Base-by-base conservation (phyloP, 2,329 filamentous ascomycete species). In the Fusarium chuoi region DNA sequence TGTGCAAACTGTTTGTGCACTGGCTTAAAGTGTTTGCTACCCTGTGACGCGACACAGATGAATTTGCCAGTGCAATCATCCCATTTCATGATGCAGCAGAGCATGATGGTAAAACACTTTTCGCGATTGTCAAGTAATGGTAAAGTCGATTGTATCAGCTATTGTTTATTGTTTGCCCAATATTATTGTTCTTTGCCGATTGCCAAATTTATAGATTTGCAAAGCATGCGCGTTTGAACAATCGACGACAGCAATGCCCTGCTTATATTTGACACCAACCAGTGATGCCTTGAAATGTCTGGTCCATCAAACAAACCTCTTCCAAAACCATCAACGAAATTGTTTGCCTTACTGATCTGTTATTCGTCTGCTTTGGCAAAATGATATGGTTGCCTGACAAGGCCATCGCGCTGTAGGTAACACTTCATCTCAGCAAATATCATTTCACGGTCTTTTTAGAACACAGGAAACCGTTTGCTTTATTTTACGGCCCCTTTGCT, bases 251-350 rank as follows among this genome's bases (percentile, higher is more conserved):
- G 22, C 20, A 22, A 1, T 9, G 12, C 13, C 3, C 13, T 13
- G 5, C 11, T 7, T 0, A n/a, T 7, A 3, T 7, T 18, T 13
- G 13, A 9, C n/a, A 44, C 15, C 6, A 7, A 18, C 8, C 6
- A 0, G 0, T 4, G 8, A 24, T 26, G 42, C 10, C n/a, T 24
- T 24, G 0, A 7, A 8, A 18, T 7, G 6, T 24, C 3, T 44
- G 10, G 6, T 24, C 10, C 8, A 9, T 11, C 26, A 15, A 28
- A 17, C 14, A 8, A n/a, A 12, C 14, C 5, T 8, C 10, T 20
- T 5, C 1, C 26, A 0, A 48, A n/a, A 22, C 26, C 14, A 17
- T 10, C 9, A 30, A 11, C 4, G 11, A 30, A 4, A 30, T 8
- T 9, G 20, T 17, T n/a, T n/a, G 1, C 7, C 18, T 17, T 11